phyloP scores from a whole-genome alignment of 2,329 filamentous ascomycete species.

The Graphiopsis chlorocephala region DNA sequence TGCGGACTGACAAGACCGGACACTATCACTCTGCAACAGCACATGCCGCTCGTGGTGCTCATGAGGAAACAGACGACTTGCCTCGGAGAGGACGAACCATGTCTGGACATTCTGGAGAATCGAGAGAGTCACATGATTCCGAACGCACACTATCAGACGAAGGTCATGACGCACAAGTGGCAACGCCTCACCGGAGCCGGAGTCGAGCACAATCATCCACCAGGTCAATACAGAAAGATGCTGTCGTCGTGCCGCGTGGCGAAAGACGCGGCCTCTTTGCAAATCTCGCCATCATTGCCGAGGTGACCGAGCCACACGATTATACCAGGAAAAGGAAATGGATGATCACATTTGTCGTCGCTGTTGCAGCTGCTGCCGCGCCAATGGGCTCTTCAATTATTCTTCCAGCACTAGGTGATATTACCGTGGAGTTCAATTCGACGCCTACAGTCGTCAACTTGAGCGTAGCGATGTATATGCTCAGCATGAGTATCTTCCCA shows the following conservation, averaged over 20 bases:
- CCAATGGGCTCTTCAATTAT: slow-evolving; percentile 84
- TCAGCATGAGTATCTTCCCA: slow-evolving; percentile 75
- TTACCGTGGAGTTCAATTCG: slow-evolving; percentile 61
- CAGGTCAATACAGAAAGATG: slow-evolving; percentile 28
- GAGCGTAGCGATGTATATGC: slow-evolving; percentile 76
- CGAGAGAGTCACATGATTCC: slow-evolving; percentile 21
- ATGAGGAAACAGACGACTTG: neutral
- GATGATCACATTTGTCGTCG: slow-evolving; percentile 75
- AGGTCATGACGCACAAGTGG: slow-evolving; percentile 30
- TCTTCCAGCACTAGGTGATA: slow-evolving; percentile 67
- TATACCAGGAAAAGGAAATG: slow-evolving; percentile 77
- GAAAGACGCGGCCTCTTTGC: slow-evolving; percentile 71
- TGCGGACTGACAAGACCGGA: neutral
- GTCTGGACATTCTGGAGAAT: slow-evolving; percentile 10
- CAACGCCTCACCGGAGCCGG: slow-evolving; percentile 24
- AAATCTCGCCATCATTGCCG: slow-evolving; percentile 68
- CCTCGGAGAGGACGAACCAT: neutral
- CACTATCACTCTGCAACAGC: neutral
- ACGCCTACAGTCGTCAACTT: slow-evolving; percentile 68
- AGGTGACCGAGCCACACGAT: slow-evolving; percentile 72
- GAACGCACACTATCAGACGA: slow-evolving; percentile 26
- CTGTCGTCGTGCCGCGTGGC: slow-evolving; percentile 47
- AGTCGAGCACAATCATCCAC: slow-evolving; percentile 28
- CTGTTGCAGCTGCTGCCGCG: slow-evolving; percentile 71
- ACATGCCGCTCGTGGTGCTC: neutral